A percentile compares a stretch with the other conserved stretches of the same genome.
Conservation (phyloP, 768 basidiomycete genomes). For the Naganishia vaughanmartiniae region DNA sequence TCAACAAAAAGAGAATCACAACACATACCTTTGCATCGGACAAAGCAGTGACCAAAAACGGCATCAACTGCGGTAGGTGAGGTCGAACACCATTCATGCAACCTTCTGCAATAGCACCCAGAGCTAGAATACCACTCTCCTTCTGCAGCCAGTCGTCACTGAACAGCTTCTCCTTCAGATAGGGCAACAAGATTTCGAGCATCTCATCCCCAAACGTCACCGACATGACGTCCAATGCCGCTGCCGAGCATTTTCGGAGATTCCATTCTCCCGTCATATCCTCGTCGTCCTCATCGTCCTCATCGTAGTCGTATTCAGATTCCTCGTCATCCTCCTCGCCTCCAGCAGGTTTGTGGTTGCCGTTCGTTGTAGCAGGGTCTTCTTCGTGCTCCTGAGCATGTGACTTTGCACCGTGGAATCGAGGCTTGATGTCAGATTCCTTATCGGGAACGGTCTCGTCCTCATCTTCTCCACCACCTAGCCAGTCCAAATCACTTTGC, state of each 20-base stretch:
- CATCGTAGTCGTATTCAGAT: constrained; percentile 79
- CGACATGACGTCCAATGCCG: constrained; percentile 92
- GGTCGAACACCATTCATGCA: constrained; percentile 95
- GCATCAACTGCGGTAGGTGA: constrained; percentile 87
- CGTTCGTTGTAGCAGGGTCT: constrained; percentile 18
- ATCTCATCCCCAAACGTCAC: constrained; percentile 88
- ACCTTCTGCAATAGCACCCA: constrained; percentile 95
- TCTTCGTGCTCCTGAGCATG: constrained; percentile 73
- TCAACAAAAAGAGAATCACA: not conserved
- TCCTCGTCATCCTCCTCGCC: constrained; percentile 62
- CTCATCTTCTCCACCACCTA: constrained; percentile 87
- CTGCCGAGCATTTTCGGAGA: constrained; percentile 93
- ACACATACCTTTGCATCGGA: constrained; percentile 78
- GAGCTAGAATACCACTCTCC: constrained; percentile 90
- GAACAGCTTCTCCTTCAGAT: constrained; percentile 91
- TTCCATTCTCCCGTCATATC: constrained; percentile 99
- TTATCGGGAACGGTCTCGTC: constrained; percentile 82
- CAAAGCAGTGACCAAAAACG: constrained; percentile 84
- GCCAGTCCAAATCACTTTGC: constrained; percentile 90
- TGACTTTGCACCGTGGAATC: constrained; percentile 79
- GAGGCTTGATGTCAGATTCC: constrained; percentile 92
- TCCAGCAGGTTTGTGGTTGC: constrained; percentile 19
- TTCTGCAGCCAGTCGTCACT: constrained; percentile 86
- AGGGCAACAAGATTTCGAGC: constrained; percentile 79
- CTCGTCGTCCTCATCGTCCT: constrained; percentile 90